Base-by-base conservation (phyloP, 805 yeast species). In the Nakazawaea holstii region DNA sequence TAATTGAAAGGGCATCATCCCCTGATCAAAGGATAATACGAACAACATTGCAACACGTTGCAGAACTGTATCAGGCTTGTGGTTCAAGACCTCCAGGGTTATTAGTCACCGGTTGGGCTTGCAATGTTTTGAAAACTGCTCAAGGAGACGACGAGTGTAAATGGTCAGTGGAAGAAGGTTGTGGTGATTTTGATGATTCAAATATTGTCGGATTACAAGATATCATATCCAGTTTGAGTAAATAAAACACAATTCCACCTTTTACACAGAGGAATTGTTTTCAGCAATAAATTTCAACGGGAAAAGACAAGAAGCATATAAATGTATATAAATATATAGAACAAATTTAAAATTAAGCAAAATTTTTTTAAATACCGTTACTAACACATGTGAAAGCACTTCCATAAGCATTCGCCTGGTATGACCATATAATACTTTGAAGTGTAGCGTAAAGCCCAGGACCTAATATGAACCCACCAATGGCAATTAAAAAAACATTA, bases 31-130 rank as follows among this genome's bases (percentile, higher is more conserved):
- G 98, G 48, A 75, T 91, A 5, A 80, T 90, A 3, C 70, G 96
- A 52, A 87, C 97, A 0, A 75, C 79, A 0, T 66, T 92, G 39
- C 71, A 72, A 44, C 67, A 84, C 52, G 79, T 89, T 1, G 84
- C 84, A 0, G 81, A 74, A 38, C 95, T 94, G 1, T 78, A 89
- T 1, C 84, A 84, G 52, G 77, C 77, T 28, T 76, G 80, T 39
- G 97, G 96, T 0, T 82, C 94, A 10, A 72, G 96, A 52, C 98
- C 98, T 0, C 98, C 98, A 0, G 98, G 98, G 0, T 68, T 92
- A 46, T 69, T 92, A 37, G 84, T 92, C 2, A 77, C 88, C 1
- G 98, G 98, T 0, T 71, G 75, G 52, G 84, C 92, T 0, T 91
- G 97, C 55, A 74, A 74, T 9, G 82, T 80, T 0, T 60, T 80